Conservation (phyloP, 345 rosid species). For the Boechera stricta region DNA sequence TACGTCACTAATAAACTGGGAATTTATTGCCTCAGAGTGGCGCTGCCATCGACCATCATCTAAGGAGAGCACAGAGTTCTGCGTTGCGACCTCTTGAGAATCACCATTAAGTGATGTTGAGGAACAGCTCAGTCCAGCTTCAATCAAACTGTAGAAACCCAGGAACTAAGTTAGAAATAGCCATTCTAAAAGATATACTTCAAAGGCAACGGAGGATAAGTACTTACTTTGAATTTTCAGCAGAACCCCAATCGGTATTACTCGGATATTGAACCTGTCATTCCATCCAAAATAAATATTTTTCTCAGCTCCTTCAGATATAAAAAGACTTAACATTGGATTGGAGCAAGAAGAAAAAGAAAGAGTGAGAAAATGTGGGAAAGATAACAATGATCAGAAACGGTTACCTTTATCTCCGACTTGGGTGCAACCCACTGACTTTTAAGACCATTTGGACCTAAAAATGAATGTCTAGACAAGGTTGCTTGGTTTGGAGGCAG, state of each 20-base stretch:
- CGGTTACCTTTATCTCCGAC: constrained; percentile 68
- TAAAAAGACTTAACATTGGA: constrained; percentile 14
- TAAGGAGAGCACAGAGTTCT: constrained; percentile 88
- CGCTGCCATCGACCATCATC: constrained; percentile 89
- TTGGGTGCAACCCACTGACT: constrained; percentile 92
- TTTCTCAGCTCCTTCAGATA: constrained; percentile 30
- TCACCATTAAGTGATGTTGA: constrained; percentile 53
- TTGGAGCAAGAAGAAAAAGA: background rate
- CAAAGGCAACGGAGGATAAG: constrained; percentile 10
- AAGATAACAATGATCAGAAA: constrained; percentile 2
- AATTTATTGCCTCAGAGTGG: constrained; percentile 55
- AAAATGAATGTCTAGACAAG: constrained; percentile 87
- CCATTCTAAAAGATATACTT: background rate
- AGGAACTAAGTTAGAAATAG: constrained; percentile 41
- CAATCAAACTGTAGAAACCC: constrained; percentile 50
- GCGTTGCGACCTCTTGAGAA: constrained; percentile 50
- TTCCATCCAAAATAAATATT: constrained; percentile 26
- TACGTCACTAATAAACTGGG: constrained; percentile 57
- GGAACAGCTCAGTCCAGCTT: constrained; percentile 49
- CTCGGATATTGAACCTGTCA: constrained; percentile 85
- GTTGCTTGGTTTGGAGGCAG: constrained; percentile 86
- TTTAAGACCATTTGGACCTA: constrained; percentile 88
- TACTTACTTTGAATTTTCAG: constrained; percentile 59
- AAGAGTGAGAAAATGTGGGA: background rate
- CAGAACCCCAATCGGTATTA: constrained; percentile 56